Evolutionary conservation across 2,329 filamentous ascomycete species (phyloP), one percentile per base, ranked within the genome.

Genomic region (Xylaria sp.): DNA sequence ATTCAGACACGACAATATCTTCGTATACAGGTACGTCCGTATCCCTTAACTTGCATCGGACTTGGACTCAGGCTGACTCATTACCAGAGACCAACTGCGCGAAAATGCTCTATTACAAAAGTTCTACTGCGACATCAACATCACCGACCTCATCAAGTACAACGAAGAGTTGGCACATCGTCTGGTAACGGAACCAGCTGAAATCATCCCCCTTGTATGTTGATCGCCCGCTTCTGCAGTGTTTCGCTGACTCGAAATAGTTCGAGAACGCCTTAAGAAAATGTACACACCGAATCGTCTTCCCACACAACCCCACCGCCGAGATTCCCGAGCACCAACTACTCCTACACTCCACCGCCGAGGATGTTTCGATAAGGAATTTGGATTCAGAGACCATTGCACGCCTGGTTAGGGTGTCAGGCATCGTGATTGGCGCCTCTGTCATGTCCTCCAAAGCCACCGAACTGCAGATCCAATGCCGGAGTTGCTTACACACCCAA

Each of bases 381-480:
- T 88, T 99, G 48, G 96, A 97, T 76, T 97, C 96, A 9, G 91
- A 92, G 71, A 95, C 94, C 72, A 97, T 99, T 74, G 94, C 95
- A 5, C 91, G 94, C 75, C 91, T 99, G n/a, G 95, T 99, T 48
- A 90, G 95, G 66, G 97, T 99, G 66, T 96, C 96, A 0, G 97
- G 96, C 60, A 99, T 99, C 73, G 94, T 99, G 68, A 99, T 99
- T 73, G 95, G 96, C 56, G 96, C 96, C 56, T 98, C 95, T 0
- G 97, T 97, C 20, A 91, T 98, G 80, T 97, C 94, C 1, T 98
- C 95, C 13, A 98, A 99, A 84, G 94, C 96, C 5, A 98, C 94
- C 7, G 86, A 90, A 31, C 86, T 99, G 28, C 88, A 92, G 70
- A 92, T 99, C 61, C 90, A 97, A 81, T 99, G 96, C 83, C 90